These are phyloP conservation scores for Starmerella kuoi DNA, from an alignment of 805 yeast species.

Conservation along the genomic window DNA sequence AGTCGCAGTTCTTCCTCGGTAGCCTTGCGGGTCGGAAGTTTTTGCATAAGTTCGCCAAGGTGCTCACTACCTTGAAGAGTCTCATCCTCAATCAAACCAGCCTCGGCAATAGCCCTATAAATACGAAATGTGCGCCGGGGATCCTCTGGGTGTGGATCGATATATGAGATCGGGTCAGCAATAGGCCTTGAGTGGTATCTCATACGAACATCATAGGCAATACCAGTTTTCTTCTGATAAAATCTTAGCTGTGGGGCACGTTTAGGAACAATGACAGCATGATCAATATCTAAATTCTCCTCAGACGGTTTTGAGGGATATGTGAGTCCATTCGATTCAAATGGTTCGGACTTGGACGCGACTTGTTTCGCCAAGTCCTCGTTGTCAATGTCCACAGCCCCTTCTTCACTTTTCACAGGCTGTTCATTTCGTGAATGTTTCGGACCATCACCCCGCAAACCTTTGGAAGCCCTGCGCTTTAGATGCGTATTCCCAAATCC, in stretches of 20 bases:
- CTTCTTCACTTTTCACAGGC: neutral
- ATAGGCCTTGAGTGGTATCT: constrained; percentile 91
- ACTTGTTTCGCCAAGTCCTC: neutral
- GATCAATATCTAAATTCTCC: constrained; percentile 1
- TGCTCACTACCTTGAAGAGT: constrained; percentile 57
- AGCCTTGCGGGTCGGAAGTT: constrained; percentile 86
- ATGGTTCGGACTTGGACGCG: neutral
- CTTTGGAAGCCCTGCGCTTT: neutral
- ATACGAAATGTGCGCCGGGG: constrained; percentile 92
- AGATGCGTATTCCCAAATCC: neutral
- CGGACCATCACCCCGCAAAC: neutral
- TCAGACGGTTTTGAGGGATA: neutral
- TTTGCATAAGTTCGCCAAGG: constrained; percentile 76
- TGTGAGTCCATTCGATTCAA: neutral
- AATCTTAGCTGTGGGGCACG: constrained; percentile 49
- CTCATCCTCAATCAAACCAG: constrained; percentile 76
- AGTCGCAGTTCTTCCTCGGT: constrained; percentile 68
- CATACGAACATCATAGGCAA: constrained; percentile 95
- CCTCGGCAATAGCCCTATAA: constrained; percentile 85
- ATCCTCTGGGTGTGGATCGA: constrained; percentile 98
- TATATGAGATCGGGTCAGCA: constrained; percentile 82
- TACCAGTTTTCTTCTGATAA: constrained; percentile 64
- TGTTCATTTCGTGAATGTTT: neutral
- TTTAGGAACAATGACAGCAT: constrained; percentile 19
- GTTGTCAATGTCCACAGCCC: neutral